These are phyloP conservation scores for Mycena amicta DNA, from an alignment of 768 basidiomycete genomes.

Conservation along the genomic window DNA sequence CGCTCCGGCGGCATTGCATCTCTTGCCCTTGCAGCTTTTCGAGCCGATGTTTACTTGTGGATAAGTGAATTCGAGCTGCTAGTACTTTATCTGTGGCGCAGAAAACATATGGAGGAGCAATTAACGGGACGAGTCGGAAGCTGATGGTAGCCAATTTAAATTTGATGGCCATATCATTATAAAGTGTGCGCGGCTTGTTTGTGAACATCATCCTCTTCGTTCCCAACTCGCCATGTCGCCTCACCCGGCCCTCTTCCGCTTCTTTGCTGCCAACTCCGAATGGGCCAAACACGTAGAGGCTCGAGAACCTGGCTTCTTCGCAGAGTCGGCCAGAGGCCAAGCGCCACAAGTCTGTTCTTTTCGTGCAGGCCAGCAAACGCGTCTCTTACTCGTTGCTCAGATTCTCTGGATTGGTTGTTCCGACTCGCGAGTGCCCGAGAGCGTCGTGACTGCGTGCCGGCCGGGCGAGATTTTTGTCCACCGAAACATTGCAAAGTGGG, in stretches of 20 bases:
- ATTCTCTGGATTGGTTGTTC: constrained; percentile 82
- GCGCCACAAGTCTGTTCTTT: constrained; percentile 52
- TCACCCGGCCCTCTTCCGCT: constrained; percentile 24
- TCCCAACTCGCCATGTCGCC: background rate
- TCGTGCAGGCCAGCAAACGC: background rate
- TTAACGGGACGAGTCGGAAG: too few species aligned
- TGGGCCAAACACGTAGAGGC: constrained; percentile 68
- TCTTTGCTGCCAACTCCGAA: constrained; percentile 55
- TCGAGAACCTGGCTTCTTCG: constrained; percentile 67
- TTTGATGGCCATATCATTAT: background rate
- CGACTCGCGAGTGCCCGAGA: constrained; percentile 85
- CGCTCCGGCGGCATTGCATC: too few species aligned
- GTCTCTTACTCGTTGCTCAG: constrained; percentile 33
- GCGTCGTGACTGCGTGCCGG: constrained; percentile 63
- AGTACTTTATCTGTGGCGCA: background rate
- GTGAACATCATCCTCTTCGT: background rate
- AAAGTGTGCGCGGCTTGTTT: background rate
- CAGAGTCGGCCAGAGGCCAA: constrained; percentile 63
- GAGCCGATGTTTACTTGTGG: too few species aligned
- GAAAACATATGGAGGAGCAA: background rate
- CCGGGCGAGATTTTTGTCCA: constrained; percentile 87
- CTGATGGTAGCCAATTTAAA: background rate
- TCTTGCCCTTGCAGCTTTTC: too few species aligned
- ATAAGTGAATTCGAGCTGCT: too few species aligned
- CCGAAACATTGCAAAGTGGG: constrained; percentile 87